phyloP scores from a whole-genome alignment of 2,329 filamentous ascomycete species.

The Fusarium sacchari region DNA sequence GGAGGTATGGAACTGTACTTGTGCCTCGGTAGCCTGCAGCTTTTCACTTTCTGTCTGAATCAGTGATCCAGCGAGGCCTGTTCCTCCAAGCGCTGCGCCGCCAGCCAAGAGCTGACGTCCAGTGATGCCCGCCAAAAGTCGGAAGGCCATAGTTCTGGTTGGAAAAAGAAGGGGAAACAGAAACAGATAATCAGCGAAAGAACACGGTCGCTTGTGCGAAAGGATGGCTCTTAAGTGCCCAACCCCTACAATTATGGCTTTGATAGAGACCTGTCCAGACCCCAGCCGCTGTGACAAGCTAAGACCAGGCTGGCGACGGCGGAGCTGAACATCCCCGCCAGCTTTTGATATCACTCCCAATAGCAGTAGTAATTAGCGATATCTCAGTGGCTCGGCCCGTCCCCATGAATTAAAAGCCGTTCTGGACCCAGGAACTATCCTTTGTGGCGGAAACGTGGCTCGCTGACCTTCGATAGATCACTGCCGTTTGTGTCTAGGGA shows the following conservation, averaged over 20 bases:
- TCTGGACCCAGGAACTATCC: neutral
- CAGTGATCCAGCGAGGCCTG: neutral
- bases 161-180: fast-evolving
- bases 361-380: neutral
- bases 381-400: neutral
- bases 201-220: neutral
- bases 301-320: neutral
- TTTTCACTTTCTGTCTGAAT: neutral
- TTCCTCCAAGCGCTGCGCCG: neutral
- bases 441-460: neutral
- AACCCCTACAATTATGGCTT: neutral
- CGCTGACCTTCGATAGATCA: neutral
- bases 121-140: neutral
- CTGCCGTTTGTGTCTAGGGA: neutral
- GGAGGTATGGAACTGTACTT: neutral
- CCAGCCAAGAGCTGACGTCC: neutral
- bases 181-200: neutral
- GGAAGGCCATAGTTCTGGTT: neutral
- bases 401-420: neutral
- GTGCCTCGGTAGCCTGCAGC: neutral
- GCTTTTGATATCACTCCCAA: neutral
- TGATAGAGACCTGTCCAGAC: neutral
- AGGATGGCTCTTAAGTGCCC: neutral
- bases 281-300: neutral
- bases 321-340: neutral